These are phyloP conservation scores for Arthroderma sp. DNA, from an alignment of 2,329 filamentous ascomycete genomes.

Conservation along the genomic window DNA sequence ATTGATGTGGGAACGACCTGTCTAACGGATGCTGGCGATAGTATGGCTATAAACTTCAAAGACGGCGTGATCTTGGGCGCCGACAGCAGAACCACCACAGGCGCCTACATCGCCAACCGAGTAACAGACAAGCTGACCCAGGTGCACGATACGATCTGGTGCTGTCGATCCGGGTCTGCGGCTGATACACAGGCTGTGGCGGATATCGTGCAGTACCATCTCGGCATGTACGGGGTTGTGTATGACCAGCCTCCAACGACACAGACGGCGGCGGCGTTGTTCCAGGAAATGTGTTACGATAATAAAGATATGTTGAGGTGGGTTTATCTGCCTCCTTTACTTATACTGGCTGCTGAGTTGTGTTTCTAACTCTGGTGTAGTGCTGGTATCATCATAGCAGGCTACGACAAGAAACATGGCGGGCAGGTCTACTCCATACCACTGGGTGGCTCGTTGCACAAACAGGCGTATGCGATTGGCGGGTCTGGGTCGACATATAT, in stretches of 20 bases:
- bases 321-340: constrained; percentile 20
- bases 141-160: constrained; percentile 99
- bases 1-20: background rate
- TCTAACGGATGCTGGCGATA: constrained; percentile 28
- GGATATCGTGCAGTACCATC: constrained; percentile 93
- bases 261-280: constrained; percentile 86
- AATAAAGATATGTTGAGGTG: constrained; percentile 92
- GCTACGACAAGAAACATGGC: constrained; percentile 87
- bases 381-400: constrained; percentile 95
- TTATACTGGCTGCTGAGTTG: background rate
- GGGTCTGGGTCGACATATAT: constrained; percentile 98
- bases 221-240: constrained; percentile 79
- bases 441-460: constrained; percentile 90
- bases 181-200: constrained; percentile 96
- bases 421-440: constrained; percentile 97
- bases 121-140: constrained; percentile 98
- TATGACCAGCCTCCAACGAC: constrained; percentile 87
- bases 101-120: constrained; percentile 96
- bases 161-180: constrained; percentile 92
- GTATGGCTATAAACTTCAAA: constrained; percentile 98
- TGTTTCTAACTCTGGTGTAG: constrained; percentile 33
- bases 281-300: constrained; percentile 94
- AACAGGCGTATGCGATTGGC: constrained; percentile 89
- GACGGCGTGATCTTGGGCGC: constrained; percentile 94
- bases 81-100: constrained; percentile 93